A percentile compares a stretch with the other conserved stretches of the same genome.
Conservation (phyloP, 805 yeast species). For the Saccharomyces paradoxus region DNA sequence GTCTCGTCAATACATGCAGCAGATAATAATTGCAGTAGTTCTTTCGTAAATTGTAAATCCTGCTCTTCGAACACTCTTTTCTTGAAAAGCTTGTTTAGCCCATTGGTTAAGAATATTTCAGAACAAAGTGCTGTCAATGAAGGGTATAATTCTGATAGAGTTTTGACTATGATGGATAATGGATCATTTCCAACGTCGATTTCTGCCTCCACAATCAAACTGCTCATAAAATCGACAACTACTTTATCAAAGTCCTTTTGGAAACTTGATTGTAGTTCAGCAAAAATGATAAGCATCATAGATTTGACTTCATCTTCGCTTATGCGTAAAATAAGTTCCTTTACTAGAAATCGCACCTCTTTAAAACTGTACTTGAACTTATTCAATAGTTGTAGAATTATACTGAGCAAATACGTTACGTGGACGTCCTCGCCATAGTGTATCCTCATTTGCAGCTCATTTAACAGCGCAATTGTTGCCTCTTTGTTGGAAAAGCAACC, state of each 20-base stretch:
- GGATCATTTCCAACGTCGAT: conserved; percentile 19
- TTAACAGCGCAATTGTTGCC: conserved; percentile 12
- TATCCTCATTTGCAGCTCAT: conserved; percentile 14
- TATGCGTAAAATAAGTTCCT: conserved; percentile 18
- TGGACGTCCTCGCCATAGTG: conserved; percentile 15
- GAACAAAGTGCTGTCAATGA: conserved; percentile 24
- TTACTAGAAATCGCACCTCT: conserved; percentile 19
- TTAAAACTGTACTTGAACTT: conserved; percentile 22
- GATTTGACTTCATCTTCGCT: conserved; percentile 15
- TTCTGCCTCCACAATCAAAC: conserved; percentile 22
- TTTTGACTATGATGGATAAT: conserved; percentile 13
- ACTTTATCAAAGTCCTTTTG: conserved; percentile 13
- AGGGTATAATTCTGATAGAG: conserved; percentile 24
- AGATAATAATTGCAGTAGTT: conserved; percentile 33
- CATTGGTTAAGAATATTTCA: conserved; percentile 22
- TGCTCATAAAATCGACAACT: conserved; percentile 14
- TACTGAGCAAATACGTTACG: conserved; percentile 13
- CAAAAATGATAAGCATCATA: conserved; percentile 16
- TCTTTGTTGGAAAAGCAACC: conserved; percentile 16
- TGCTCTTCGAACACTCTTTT: conserved; percentile 10
- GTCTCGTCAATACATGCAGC: conserved; percentile 44
- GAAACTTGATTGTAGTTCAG: conserved; percentile 11
- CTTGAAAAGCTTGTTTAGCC: conserved; percentile 22
- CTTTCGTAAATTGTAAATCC: conserved; percentile 16
- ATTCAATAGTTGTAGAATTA: conserved; percentile 23